A percentile compares a stretch with the other conserved stretches of the same genome.
These are phyloP conservation scores for Hypomontagnella monticulosa DNA, from an alignment of 495 filamentous ascomycete genomes.

Conservation along the genomic window DNA sequence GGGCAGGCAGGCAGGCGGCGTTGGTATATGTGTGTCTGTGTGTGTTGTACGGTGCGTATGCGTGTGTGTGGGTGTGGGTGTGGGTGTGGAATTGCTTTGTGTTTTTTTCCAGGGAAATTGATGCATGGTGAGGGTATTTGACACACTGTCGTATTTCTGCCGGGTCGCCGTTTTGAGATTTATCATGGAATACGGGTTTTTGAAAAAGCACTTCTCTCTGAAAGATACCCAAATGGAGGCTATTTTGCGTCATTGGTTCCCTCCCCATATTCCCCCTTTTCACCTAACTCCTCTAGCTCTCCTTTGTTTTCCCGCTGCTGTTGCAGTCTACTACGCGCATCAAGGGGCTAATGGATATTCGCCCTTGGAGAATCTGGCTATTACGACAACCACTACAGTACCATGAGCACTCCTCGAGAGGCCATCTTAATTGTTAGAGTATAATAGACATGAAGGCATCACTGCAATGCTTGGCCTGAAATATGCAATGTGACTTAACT, in stretches of 20 bases:
- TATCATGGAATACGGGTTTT: conserved; percentile 41
- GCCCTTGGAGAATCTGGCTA: conserved; percentile 37
- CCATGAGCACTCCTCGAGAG: conserved; percentile 24
- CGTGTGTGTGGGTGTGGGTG: conserved; percentile 16
- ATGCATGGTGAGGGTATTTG: conserved; percentile 35
- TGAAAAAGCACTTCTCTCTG: conserved; percentile 40
- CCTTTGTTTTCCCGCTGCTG: conserved; percentile 34
- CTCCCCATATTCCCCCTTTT: conserved; percentile 22
- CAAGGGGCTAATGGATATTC: conserved; percentile 40
- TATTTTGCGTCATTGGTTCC: conserved; percentile 43
- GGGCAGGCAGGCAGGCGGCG: conserved; percentile 34
- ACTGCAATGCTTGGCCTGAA: conserved; percentile 36
- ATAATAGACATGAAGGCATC: conserved; percentile 43
- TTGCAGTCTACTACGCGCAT: conserved; percentile 26
- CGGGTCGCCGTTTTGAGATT: conserved; percentile 33
- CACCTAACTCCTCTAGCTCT: conserved; percentile 12
- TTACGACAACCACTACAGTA: conserved; percentile 30
- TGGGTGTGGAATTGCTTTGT: conserved; percentile 22
- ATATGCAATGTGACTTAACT: conserved; percentile 41
- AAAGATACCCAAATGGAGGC: conserved; percentile 46
- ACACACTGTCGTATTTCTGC: conserved; percentile 37
- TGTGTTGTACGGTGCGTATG: not conserved
- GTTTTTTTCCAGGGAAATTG: conserved; percentile 39
- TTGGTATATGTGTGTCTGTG: conserved; percentile 30
- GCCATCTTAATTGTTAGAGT: conserved; percentile 40